A percentile compares a stretch with the other conserved stretches of the same genome.
These are phyloP conservation scores for Aspergillus latus DNA, from an alignment of 2,329 filamentous ascomycete species.

Conservation along the genomic window DNA sequence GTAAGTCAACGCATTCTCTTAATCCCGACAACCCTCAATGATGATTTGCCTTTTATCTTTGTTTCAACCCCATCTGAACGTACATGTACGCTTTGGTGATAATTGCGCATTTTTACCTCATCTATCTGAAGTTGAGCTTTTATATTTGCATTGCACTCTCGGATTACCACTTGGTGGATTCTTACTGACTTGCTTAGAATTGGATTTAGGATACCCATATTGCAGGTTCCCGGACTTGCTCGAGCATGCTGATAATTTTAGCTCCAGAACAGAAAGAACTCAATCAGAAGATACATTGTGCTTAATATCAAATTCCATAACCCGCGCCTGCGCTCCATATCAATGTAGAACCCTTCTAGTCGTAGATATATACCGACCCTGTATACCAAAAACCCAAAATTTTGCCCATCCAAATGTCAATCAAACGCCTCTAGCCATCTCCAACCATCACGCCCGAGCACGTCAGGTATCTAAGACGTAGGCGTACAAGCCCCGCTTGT, in stretches of 20 bases:
- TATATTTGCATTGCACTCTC: neutral
- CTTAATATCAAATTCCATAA: too few species aligned
- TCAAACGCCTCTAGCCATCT: neutral
- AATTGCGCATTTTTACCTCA: constrained; percentile 27
- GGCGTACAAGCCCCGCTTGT: neutral
- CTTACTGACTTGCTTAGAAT: constrained; percentile 9
- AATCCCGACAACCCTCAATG: constrained; percentile 18
- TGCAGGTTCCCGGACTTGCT: neutral
- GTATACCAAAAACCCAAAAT: too few species aligned
- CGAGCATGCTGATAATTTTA: neutral
- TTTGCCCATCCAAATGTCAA: neutral
- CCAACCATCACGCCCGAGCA: neutral
- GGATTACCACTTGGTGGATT: neutral
- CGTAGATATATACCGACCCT: too few species aligned
- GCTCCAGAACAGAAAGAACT: too few species aligned
- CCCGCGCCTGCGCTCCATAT: too few species aligned
- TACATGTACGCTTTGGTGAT: constrained; percentile 32
- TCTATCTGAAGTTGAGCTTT: constrained; percentile 24
- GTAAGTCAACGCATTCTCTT: constrained; percentile 13
- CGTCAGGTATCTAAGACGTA: neutral
- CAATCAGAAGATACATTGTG: too few species aligned
- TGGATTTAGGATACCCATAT: neutral
- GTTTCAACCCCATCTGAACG: constrained; percentile 44
- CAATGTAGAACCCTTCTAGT: too few species aligned
- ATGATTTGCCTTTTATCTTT: constrained; percentile 39